Conservation (phyloP, 75 land plant species). For the Sequoiadendron giganteum region DNA sequence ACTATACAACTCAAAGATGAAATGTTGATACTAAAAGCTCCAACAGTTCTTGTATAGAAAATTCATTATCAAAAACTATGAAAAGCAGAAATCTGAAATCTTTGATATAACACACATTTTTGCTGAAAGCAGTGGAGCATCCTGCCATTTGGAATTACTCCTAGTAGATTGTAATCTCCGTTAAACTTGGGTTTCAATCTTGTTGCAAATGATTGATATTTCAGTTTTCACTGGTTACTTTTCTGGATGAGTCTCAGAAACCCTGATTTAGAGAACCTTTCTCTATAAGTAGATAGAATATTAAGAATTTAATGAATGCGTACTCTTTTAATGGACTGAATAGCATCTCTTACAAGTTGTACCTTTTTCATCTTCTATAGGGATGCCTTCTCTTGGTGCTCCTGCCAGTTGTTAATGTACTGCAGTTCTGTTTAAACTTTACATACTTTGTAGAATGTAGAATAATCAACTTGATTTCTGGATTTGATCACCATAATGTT, state of each 20-base stretch:
- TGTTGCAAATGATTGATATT: neutral
- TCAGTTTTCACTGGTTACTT: conserved; percentile 3
- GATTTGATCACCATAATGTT: neutral
- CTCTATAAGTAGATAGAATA: neutral
- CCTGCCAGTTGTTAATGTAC: neutral
- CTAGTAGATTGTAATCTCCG: neutral
- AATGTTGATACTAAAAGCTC: neutral
- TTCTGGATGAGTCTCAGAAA: neutral
- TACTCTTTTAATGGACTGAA: neutral
- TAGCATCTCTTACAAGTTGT: neutral
- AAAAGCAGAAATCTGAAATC: neutral
- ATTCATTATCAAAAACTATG: neutral
- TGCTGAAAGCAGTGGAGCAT: neutral
- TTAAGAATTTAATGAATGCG: neutral
- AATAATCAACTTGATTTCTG: neutral
- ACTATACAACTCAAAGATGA: neutral
- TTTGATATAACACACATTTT: neutral
- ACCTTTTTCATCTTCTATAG: neutral
- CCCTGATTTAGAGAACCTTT: neutral
- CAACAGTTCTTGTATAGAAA: neutral
- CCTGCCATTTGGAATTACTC: neutral
- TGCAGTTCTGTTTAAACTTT: neutral
- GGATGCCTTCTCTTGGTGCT: neutral
- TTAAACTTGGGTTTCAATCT: neutral
- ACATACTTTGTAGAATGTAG: neutral